A percentile compares a stretch with the other conserved stretches of the same genome.
phyloP scores from a whole-genome alignment of 495 filamentous ascomycete genomes.

The Ascobolus immersus region DNA sequence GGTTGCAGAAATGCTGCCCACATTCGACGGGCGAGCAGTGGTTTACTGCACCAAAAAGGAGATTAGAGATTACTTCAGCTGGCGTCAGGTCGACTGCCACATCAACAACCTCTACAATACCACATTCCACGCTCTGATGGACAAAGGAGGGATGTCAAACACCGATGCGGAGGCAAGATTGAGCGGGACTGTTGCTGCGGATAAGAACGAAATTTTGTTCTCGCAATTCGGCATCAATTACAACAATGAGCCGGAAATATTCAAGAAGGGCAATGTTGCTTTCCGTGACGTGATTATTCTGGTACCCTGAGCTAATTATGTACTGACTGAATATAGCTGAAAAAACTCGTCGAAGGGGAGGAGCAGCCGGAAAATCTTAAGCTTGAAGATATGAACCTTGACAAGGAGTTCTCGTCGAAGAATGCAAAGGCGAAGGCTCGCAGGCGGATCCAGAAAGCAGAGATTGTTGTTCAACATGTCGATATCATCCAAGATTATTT shows the following conservation, averaged over 20 bases:
- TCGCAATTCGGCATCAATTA: conserved; percentile 80
- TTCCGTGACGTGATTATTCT: conserved; percentile 42
- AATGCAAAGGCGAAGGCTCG: conserved; percentile 26
- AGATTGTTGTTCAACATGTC: conserved; percentile 53
- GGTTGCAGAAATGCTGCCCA: conserved; percentile 49
- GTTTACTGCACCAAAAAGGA: conserved; percentile 56
- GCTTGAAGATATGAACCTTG: conserved; percentile 7
- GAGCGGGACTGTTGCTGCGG: conserved; percentile 53
- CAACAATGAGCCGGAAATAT: conserved; percentile 81
- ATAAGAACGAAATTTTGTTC: conserved; percentile 94
- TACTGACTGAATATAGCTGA: background rate
- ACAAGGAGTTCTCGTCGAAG: conserved; percentile 39
- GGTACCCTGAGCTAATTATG: background rate
- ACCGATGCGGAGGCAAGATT: conserved; percentile 57
- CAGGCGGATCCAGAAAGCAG: conserved; percentile 19
- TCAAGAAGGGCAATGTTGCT: conserved; percentile 73
- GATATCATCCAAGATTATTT: conserved; percentile 91
- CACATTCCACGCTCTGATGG: conserved; percentile 74
- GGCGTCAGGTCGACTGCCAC: conserved; percentile 92
- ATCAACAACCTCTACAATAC: conserved; percentile 98
- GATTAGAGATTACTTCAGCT: conserved; percentile 81
- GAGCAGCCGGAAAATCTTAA: conserved; percentile 17
- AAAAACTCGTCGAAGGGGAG: conserved; percentile 30
- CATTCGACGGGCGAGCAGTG: conserved; percentile 79
- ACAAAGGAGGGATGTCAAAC: conserved; percentile 43